Evolutionary conservation across 139 green algal genomes (phyloP), one percentile per base, ranked within the genome.

Genomic region (Yamagishiella unicocca): DNA sequence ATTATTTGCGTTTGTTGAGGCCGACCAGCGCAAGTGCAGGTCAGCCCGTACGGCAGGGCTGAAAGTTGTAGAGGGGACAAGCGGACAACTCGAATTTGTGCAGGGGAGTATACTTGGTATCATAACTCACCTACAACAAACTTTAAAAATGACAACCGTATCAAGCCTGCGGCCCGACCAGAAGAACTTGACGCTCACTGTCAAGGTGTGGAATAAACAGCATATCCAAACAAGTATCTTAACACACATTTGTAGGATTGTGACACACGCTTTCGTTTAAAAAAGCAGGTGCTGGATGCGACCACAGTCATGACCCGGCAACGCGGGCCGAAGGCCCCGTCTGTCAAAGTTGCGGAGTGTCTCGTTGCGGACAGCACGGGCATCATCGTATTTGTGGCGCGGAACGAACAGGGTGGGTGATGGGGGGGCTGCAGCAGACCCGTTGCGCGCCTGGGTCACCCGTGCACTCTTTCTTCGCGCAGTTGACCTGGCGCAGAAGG

Each of bases 291-390:
- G 22, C 40, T 98, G 1, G 91, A 96, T 29, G 79, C 88, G 25
- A 97, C 95, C 79, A 45, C 92, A 1, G 94, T 98, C 2, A 46
- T 97, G 21, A 89, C 96, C 40, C 90, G 94, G 64, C 78, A 88
- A 0, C 92, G 90, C 45, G 83, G 87, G 0, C 54, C 75, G 0
- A 92, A 90, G 38, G 89, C 89, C 8, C 53, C 76, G 24, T 73
- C 91, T 1, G 45, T 95, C 33, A 93, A 90, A 42, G 94, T 99
- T 3, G 92, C 95, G 14, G 97, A 99, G 79, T 97, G 94, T 81
- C 83, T 98, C 2, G 94, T 99, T 7, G 97, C 97, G 0, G 97
- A 99, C 85, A 87, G 94, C 22, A 97, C 94, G 0, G 97, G 95
- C 29, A 82, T 92, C 29, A 93, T 99, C 67, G 82, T 99, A 4